Base-by-base conservation (phyloP, 2,329 filamentous ascomycete species). In the Hyphodiscus sp. region DNA sequence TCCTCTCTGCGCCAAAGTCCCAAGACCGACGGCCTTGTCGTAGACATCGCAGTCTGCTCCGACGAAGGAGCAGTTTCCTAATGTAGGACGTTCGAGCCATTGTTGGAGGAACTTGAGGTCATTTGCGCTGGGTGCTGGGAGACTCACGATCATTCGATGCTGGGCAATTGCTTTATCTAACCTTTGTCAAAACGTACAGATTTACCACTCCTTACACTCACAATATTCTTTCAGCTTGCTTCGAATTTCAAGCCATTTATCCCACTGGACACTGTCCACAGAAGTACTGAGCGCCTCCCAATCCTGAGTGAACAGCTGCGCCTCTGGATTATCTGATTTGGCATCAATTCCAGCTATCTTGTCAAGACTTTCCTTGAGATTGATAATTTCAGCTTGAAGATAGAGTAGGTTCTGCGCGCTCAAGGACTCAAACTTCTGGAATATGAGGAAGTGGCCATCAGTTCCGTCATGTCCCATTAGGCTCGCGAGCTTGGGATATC, bases 371-470 rank as follows among this genome's bases (percentile, higher is more conserved):
- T 53, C 51, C 38, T 49, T 15, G 8, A 53, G 51, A 41, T 49
- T 49, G 3, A 49, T 26, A 15, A 53, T 53, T n/a, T 53, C 51
- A 5, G 51, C 51, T 49, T 53, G 51, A 16, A 49, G 41, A 45
- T 53, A 53, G 5, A 53, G 23, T 2, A 53, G 41, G 15, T 53
- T 49, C 33, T 45, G 51, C 6, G 51, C 51, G 19, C 51, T 49
- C 4, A 53, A 18, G 11, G 41, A 18, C 41, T 49, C 46, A n/a
- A 53, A 53, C 41, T 53, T 53, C 26, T 53, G 51, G 42, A 53
- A 53, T 8, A 53, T 53, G 9, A 53, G 51, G n/a, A 49, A 49
- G 19, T 53, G 51, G 19, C 51, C 46, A 23, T 53, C 51, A 18
- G 51, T 53, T 9, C 44, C 38, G 15, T 16, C 3, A 41, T 53